phyloP scores from a whole-genome alignment of 1,284 basidiomycete genomes.

The Tremellales sp. region DNA sequence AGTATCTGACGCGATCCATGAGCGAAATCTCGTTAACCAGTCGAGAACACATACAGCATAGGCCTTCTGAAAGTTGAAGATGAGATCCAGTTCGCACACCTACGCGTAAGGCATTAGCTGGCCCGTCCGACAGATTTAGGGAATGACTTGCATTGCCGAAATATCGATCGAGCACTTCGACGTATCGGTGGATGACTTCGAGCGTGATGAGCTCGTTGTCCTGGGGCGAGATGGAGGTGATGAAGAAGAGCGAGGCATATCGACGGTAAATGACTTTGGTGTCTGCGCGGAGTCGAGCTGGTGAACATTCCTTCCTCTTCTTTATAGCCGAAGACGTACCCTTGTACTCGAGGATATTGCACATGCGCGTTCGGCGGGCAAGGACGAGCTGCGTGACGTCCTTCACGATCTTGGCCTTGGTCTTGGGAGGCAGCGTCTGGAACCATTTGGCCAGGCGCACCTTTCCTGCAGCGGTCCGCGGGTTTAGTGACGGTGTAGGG shows the following conservation, averaged over 20 bases:
- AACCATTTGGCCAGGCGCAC: conserved; percentile 99
- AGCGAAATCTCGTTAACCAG: background rate
- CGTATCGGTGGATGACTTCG: conserved; percentile 97
- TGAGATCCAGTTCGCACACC: conserved; percentile 95
- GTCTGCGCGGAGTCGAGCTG: conserved; percentile 53
- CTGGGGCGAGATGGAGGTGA: conserved; percentile 78
- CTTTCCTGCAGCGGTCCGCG: conserved; percentile 63
- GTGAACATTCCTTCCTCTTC: background rate
- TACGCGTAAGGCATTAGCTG: conserved; percentile 51
- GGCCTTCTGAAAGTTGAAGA: conserved; percentile 98
- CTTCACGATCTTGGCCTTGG: conserved; percentile 97
- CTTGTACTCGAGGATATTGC: conserved; percentile 99
- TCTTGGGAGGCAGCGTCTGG: conserved; percentile 87
- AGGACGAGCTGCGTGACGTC: conserved; percentile 98
- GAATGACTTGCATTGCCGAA: conserved; percentile 82
- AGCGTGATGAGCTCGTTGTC: conserved; percentile 93
- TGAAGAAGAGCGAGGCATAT: conserved; percentile 98
- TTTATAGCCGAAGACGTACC: conserved; percentile 55
- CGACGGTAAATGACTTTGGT: conserved; percentile 95
- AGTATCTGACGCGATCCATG: conserved; percentile 61
- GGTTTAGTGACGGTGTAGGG: background rate
- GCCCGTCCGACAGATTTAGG: too few species aligned
- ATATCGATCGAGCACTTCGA: conserved; percentile 97
- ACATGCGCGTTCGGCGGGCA: conserved; percentile 94
- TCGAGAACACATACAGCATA: conserved; percentile 64